phyloP scores from a whole-genome alignment of 345 rosid genomes.

The Murraya paniculata region DNA sequence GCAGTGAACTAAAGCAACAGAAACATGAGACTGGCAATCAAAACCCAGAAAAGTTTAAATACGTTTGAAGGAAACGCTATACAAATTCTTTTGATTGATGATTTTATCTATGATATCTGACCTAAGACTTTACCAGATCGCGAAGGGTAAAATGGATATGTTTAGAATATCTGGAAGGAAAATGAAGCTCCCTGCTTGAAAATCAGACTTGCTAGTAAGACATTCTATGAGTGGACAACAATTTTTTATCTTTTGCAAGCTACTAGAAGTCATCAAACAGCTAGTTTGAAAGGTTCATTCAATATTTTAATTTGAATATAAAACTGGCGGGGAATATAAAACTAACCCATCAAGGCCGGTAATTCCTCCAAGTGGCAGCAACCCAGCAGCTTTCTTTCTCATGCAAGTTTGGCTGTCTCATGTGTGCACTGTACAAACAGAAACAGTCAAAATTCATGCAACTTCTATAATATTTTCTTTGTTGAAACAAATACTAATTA shows the following conservation, averaged over 20 bases:
- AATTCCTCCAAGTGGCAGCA: conserved; percentile 60
- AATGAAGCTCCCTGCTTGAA: background rate
- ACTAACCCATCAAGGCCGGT: conserved; percentile 29
- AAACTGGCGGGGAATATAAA: conserved; percentile 1
- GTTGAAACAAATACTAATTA: background rate
- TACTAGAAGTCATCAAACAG: background rate
- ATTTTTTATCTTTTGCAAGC: background rate
- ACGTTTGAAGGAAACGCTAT: background rate
- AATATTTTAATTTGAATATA: conserved; percentile 13
- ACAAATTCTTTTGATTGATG: background rate
- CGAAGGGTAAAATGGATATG: background rate
- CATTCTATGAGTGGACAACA: background rate
- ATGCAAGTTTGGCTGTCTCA: conserved; percentile 23
- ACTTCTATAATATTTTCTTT: conserved; percentile 17
- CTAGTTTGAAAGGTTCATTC: conserved; percentile 9
- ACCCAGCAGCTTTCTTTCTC: conserved; percentile 21
- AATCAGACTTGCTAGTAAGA: background rate
- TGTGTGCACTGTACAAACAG: conserved; percentile 25
- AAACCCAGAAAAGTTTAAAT: background rate
- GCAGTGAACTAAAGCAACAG: background rate
- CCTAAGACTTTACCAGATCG: background rate
- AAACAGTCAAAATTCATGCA: conserved; percentile 40
- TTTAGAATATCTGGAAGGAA: background rate
- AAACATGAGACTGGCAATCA: background rate
- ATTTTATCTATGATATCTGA: background rate